Percentiles rank a stretch among this genome's conserved stretches.
Evolutionary conservation across 2,329 filamentous ascomycete genomes (phyloP).

Genomic region (Fonsecaea monophora): DNA sequence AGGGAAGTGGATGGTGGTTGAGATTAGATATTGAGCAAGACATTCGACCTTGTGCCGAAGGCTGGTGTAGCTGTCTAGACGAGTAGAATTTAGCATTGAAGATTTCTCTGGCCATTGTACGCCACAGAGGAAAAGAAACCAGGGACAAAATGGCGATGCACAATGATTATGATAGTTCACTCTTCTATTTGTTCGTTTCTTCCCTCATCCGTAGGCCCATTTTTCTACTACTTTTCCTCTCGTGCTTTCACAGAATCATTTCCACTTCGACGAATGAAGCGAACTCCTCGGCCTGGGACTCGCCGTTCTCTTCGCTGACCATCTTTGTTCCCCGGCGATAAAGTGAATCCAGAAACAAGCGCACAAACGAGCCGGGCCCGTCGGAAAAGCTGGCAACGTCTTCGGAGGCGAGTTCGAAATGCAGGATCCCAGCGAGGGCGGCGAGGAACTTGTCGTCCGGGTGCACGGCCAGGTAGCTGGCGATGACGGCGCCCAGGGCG

Average conservation of each 20-base stretch:
- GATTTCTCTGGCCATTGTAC: background rate
- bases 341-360: constrained; percentile 79
- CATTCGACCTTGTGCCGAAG: constrained; percentile 50
- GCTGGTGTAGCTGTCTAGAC: constrained; percentile 46
- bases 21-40: constrained; percentile 57
- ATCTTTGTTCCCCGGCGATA: constrained; percentile 59
- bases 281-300: background rate
- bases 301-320: constrained; percentile 42
- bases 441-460: constrained; percentile 72
- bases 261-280: background rate
- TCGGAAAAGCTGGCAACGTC: constrained; percentile 65
- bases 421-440: constrained; percentile 72
- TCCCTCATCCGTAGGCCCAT: background rate
- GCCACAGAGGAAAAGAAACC: background rate
- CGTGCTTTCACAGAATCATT: background rate
- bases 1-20: constrained; percentile 49
- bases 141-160: background rate
- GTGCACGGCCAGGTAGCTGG: constrained; percentile 72
- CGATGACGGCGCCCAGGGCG: constrained; percentile 80
- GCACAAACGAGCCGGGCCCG: constrained; percentile 86
- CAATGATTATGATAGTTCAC: background rate
- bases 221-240: background rate
- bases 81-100: background rate
- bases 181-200: background rate
- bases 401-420: constrained; percentile 83